A percentile compares a stretch with the other conserved stretches of the same genome.
These are phyloP conservation scores for Yamadazyma friedrichii DNA, from an alignment of 1,139 yeast species.

Conservation along the genomic window DNA sequence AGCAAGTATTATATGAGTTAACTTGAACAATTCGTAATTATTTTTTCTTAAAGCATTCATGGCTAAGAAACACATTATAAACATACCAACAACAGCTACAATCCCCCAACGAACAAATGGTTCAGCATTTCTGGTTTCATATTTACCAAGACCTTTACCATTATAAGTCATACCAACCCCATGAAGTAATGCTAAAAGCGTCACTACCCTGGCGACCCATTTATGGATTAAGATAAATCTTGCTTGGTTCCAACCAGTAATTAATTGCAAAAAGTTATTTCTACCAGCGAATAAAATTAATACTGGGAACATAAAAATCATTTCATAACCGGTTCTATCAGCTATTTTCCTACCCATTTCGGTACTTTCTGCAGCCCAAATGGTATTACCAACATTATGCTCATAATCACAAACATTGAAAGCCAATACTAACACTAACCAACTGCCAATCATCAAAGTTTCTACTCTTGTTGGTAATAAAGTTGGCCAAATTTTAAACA, in stretches of 20 bases:
- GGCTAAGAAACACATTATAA: conserved; percentile 47
- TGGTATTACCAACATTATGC: conserved; percentile 32
- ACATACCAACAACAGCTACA: conserved; percentile 40
- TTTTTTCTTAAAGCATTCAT: conserved; percentile 50
- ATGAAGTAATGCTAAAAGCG: conserved; percentile 48
- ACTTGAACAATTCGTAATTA: conserved; percentile 64
- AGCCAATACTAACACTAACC: conserved; percentile 49
- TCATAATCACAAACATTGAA: conserved; percentile 42
- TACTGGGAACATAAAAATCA: conserved; percentile 49
- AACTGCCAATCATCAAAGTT: conserved; percentile 46
- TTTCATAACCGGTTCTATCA: conserved; percentile 58
- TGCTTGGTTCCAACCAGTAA: conserved; percentile 66
- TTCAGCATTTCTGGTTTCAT: conserved; percentile 32
- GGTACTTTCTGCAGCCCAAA: conserved; percentile 27
- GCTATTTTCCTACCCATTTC: conserved; percentile 58
- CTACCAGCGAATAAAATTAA: conserved; percentile 60
- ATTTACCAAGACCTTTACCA: conserved; percentile 35
- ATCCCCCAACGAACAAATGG: conserved; percentile 56
- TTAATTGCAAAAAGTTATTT: conserved; percentile 61
- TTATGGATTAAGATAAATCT: conserved; percentile 65
- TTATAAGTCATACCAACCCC: conserved; percentile 46
- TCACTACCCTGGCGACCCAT: conserved; percentile 56
- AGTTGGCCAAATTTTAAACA: conserved; percentile 30
- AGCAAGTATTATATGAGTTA: conserved; percentile 58
- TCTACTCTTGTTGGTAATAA: conserved; percentile 67